These are phyloP conservation scores for Salvia sclarea DNA, from an alignment of 305 asterid genomes.

Conservation along the genomic window DNA sequence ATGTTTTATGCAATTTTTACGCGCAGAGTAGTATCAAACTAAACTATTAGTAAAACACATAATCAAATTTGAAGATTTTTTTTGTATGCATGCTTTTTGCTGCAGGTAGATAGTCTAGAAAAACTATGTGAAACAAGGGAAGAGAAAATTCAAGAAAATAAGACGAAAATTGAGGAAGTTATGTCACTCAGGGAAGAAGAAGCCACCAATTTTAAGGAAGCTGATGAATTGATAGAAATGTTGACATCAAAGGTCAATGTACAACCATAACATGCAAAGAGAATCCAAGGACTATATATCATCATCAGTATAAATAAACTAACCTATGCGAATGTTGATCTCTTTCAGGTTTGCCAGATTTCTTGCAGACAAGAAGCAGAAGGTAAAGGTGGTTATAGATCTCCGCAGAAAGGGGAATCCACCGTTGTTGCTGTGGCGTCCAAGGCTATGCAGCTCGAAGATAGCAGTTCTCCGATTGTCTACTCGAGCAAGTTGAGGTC, in stretches of 20 bases:
- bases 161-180: slow-evolving; percentile 27
- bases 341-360: slow-evolving; percentile 21
- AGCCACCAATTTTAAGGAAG: slow-evolving; percentile 26
- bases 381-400: not conserved
- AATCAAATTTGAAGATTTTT: not conserved
- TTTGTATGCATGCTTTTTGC: not conserved
- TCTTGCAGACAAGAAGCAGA: not conserved
- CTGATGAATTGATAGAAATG: slow-evolving; percentile 6
- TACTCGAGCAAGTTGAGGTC: slow-evolving; percentile 23
- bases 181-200: slow-evolving; percentile 1
- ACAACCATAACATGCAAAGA: too few relatives aligned
- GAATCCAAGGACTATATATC: too few relatives aligned
- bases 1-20: not conserved
- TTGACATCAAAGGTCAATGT: slow-evolving; percentile 25
- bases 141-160: slow-evolving; percentile 26
- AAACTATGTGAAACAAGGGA: slow-evolving; percentile 18
- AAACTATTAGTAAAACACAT: too few relatives aligned
- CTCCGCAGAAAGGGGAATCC: slow-evolving; percentile 1
- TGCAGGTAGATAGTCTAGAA: slow-evolving; percentile 25
- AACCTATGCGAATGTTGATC: not conserved
- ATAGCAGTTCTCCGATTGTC: not conserved
- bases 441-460: not conserved
- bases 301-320: too few relatives aligned
- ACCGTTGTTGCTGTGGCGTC: not conserved
- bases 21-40: too few relatives aligned